These are phyloP conservation scores for Herpotrichia juniperi DNA, from an alignment of 2,329 filamentous ascomycete genomes.

Conservation along the genomic window DNA sequence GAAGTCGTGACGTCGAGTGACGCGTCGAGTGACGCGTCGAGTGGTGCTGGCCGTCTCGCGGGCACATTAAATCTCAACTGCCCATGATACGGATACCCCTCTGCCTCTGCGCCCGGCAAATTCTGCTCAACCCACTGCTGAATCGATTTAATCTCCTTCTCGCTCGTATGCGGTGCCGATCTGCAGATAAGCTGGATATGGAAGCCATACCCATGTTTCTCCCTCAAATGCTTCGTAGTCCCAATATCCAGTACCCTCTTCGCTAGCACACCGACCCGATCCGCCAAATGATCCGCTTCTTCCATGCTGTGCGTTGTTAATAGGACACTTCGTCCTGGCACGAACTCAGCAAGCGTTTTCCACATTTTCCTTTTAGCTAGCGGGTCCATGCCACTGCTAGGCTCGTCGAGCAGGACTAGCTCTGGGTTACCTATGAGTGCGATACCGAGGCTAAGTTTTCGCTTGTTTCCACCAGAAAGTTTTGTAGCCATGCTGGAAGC, in stretches of 20 bases:
- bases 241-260: conserved; percentile 72
- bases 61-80: conserved; percentile 22
- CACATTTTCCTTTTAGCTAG: conserved; percentile 89
- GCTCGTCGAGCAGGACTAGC: conserved; percentile 85
- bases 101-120: conserved; percentile 67
- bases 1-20: too few relatives aligned
- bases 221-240: conserved; percentile 59
- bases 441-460: conserved; percentile 87
- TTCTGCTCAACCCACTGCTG: conserved; percentile 66
- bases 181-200: conserved; percentile 79
- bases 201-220: conserved; percentile 74
- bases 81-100: conserved; percentile 23
- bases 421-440: conserved; percentile 89
- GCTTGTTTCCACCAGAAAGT: conserved; percentile 86
- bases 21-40: too few relatives aligned
- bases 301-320: conserved; percentile 94
- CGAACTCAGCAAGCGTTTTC: conserved; percentile 75
- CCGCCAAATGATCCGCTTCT: conserved; percentile 84
- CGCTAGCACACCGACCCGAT: conserved; percentile 81
- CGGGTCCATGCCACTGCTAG: conserved; percentile 83
- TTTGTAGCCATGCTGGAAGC: conserved; percentile 74
- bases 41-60: conserved; percentile 16
- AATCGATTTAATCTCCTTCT: conserved; percentile 69
- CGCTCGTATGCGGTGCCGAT: conserved; percentile 72
- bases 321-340: conserved; percentile 73